These are phyloP conservation scores for Epichloe festucae DNA, from an alignment of 2,329 filamentous ascomycete genomes.

Conservation along the genomic window DNA sequence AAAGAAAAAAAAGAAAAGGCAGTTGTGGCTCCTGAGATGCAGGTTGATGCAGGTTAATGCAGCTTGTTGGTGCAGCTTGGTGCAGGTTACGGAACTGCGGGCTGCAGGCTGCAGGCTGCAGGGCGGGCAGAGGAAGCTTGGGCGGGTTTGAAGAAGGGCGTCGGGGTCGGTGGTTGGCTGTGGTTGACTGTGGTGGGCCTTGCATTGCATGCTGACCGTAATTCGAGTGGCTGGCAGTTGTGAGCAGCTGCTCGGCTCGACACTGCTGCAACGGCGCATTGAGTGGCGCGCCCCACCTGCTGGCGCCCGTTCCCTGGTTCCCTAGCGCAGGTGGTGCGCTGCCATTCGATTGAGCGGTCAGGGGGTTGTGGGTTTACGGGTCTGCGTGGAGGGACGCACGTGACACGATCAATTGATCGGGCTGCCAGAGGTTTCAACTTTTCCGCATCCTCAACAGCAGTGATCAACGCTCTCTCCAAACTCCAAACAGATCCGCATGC, in stretches of 20 bases:
- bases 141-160: no score
- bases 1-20: not conserved
- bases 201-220: not conserved
- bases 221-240: not conserved
- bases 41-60: not conserved
- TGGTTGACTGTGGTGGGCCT: not conserved
- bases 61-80: not conserved
- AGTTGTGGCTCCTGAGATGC: not conserved
- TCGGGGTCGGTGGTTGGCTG: no score
- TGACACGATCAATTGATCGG: not conserved
- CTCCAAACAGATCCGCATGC: no score
- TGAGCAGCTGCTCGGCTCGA: not conserved
- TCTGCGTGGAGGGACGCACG: no score
- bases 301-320: not conserved
- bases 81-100: not conserved
- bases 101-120: not conserved
- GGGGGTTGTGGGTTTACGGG: not conserved
- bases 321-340: not conserved
- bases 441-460: no score
- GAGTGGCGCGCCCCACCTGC: no score
- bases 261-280: no score
- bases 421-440: not conserved
- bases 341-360: not conserved
- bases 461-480: no score
- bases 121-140: not conserved